Evolutionary conservation across 2,329 filamentous ascomycete genomes (phyloP).

Genomic region (Zymoseptoria brevis): DNA sequence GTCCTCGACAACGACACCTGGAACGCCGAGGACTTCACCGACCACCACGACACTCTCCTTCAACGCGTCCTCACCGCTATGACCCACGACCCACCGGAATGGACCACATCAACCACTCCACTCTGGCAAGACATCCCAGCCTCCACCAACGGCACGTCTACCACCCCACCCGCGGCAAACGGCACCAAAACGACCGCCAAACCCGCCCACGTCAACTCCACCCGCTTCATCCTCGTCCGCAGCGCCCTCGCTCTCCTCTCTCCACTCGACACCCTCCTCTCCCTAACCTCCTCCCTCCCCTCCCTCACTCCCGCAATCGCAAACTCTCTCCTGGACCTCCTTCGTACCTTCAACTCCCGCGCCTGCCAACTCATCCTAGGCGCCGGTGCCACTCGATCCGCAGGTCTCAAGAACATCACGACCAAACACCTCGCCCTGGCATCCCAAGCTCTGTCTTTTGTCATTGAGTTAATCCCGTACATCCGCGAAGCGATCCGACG

Average conservation of each 20-base stretch:
- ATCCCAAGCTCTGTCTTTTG: conserved; percentile 79
- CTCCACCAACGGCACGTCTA: conserved; percentile 4
- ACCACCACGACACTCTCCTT: conserved; percentile 54
- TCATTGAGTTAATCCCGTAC: conserved; percentile 79
- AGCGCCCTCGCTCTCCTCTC: conserved; percentile 75
- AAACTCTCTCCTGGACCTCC: conserved; percentile 68
- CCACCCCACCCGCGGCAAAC: conserved; percentile 2
- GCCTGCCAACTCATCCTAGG: conserved; percentile 95
- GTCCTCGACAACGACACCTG: conserved; percentile 75
- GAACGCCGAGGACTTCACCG: conserved; percentile 67
- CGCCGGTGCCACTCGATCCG: conserved; percentile 79
- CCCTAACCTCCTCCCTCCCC: conserved; percentile 73
- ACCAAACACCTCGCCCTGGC: conserved; percentile 91
- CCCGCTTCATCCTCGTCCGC: conserved; percentile 76
- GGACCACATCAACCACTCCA: conserved; percentile 49
- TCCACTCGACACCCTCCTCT: conserved; percentile 74
- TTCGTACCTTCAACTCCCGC: conserved; percentile 90
- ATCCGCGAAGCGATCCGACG: conserved; percentile 84
- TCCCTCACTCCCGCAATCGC: conserved; percentile 84
- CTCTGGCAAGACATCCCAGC: conserved; percentile 39
- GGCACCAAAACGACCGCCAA: conserved; percentile 19
- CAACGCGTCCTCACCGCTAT: conserved; percentile 59
- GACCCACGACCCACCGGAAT: conserved; percentile 59
- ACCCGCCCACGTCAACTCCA: conserved; percentile 67
- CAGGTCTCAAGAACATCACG: conserved; percentile 90